A percentile compares a stretch with the other conserved stretches of the same genome.
These are phyloP conservation scores for Mucor sp. DNA, from an alignment of 371 early-diverging fungal genomes.

Conservation along the genomic window DNA sequence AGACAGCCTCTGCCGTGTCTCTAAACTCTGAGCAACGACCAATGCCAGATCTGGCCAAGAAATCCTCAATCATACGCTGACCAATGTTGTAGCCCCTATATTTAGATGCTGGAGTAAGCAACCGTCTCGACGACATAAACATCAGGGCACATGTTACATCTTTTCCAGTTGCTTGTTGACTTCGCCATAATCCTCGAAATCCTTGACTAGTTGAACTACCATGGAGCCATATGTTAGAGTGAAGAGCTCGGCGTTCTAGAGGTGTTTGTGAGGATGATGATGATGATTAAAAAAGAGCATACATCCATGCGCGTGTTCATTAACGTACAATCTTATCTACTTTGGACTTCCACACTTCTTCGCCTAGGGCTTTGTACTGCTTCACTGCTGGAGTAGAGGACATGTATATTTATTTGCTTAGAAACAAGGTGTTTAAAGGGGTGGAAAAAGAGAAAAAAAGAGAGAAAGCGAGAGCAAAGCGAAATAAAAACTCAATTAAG, in stretches of 20 bases:
- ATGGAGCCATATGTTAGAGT: conserved; percentile 97
- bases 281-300: neutral
- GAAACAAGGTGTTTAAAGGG: neutral
- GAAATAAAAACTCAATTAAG: neutral
- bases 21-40: conserved; percentile 87
- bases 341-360: conserved; percentile 94
- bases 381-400: conserved; percentile 49
- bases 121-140: neutral
- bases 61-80: conserved; percentile 93
- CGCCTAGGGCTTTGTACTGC: conserved; percentile 81
- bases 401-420: conserved; percentile 22
- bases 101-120: neutral
- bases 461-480: neutral
- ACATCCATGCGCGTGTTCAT: neutral
- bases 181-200: conserved; percentile 89
- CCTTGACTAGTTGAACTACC: conserved; percentile 93
- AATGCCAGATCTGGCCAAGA: conserved; percentile 83
- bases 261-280: neutral
- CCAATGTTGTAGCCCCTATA: conserved; percentile 97
- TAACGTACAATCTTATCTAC: conserved; percentile 90
- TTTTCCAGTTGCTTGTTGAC: conserved; percentile 97
- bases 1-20: conserved; percentile 91
- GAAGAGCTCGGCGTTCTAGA: conserved; percentile 93
- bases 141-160: conserved; percentile 63
- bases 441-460: neutral